Evolutionary conservation across 1,139 yeast species (phyloP), one percentile per base, ranked within the genome.

Genomic region (Taphrina sp.): DNA sequence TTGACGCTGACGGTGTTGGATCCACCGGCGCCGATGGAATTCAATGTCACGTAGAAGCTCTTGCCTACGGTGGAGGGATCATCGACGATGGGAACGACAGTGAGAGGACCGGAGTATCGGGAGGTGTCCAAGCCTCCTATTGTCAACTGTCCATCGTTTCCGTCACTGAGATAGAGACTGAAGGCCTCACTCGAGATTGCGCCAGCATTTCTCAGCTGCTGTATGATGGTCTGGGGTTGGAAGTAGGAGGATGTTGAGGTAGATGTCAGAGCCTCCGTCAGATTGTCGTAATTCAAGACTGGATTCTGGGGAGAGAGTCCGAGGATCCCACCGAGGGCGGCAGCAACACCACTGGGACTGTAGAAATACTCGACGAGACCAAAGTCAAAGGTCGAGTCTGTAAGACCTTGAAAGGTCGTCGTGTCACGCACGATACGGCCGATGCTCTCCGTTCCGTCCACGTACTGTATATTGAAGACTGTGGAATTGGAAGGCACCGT

Each of bases 51-150:
- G 28, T 42, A 51, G 56, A 58, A 61, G 7, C 39, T 33, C 35
- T 16, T 4, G 3, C 47, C 47, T 12, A 38, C 16, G 24, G 24
- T 35, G 2, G 38, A 12, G 14, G 54, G 46, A 23, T 49, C 54
- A 8, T 29, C 45, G 42, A 70, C 61, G 24, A 63, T 58, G 5
- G 61, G 59, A 24, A 61, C 17, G 36, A 36, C 37, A 12, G 54
- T 61, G 61, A 80, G 71, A 5, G 70, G 63, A 0, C 84, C 85
- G 0, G 69, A 51, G 64, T 74, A 79, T 64, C 78, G 78, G 34
- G 76, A 71, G 46, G 71, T 69, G 66, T 81, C 85, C 10, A 80
- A 70, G 3, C 81, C 85, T 5, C 85, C 85, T 66, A 81, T 79
- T 51, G 81, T 67, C 23, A 81, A 63, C 17, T 72, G 64, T 1